phyloP scores from a whole-genome alignment of 495 filamentous ascomycete genomes.

The Hypoxylon intermedium region DNA sequence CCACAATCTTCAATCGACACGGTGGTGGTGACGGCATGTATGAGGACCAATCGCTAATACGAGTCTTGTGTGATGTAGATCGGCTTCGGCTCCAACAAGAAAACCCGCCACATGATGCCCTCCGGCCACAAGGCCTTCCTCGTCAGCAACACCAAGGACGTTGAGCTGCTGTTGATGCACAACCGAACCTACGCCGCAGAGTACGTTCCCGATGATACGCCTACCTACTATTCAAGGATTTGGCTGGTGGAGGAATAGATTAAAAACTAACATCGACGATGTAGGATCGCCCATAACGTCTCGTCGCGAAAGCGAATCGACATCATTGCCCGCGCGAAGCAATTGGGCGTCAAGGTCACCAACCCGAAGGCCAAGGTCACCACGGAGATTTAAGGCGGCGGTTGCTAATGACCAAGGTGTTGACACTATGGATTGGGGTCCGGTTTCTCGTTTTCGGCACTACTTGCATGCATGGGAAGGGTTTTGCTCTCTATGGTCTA shows the following conservation, averaged over 20 bases:
- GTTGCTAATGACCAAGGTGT: constrained; percentile 25
- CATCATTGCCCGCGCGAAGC: constrained; percentile 94
- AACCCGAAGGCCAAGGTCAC: constrained; percentile 98
- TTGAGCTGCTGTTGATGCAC: constrained; percentile 99
- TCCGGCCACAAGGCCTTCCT: constrained; percentile 99
- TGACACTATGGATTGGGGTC: constrained; percentile 39
- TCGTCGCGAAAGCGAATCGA: constrained; percentile 98
- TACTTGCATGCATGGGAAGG: constrained; percentile 48
- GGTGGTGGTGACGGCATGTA: background rate
- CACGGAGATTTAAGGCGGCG: constrained; percentile 80
- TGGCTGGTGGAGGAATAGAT: constrained; percentile 14
- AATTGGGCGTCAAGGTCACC: constrained; percentile 98
- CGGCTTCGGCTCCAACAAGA: constrained; percentile 97
- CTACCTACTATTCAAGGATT: background rate
- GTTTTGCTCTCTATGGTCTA: constrained; percentile 47
- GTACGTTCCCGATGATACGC: constrained; percentile 64
- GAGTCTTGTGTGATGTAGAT: constrained; percentile 65
- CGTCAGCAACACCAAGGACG: constrained; percentile 91
- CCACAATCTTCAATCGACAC: background rate
- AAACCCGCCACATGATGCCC: constrained; percentile 98
- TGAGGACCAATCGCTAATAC: constrained; percentile 9
- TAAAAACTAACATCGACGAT: constrained; percentile 30
- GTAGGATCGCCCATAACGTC: constrained; percentile 93
- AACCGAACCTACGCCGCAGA: constrained; percentile 98
- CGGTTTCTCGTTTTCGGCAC: constrained; percentile 48